phyloP scores from a whole-genome alignment of 2,329 filamentous ascomycete species.

The Clarireedia homoeocarpa region DNA sequence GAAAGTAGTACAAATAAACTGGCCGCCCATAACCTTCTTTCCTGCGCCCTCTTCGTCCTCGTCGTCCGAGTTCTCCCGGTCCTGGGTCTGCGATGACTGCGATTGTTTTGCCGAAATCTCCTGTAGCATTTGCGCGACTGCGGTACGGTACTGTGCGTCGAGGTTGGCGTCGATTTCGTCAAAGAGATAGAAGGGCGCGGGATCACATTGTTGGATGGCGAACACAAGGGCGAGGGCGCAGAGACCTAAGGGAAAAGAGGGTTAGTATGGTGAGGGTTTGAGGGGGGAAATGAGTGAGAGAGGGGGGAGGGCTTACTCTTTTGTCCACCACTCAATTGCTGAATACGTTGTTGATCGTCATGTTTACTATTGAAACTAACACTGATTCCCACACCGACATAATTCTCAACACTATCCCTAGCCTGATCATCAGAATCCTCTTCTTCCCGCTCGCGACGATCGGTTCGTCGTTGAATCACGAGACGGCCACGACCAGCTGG shows the following conservation, averaged over 20 bases:
- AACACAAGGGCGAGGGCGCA: conserved; percentile 97
- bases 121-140: conserved; percentile 82
- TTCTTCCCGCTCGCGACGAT: conserved; percentile 55
- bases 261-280: conserved; percentile 8
- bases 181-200: conserved; percentile 97
- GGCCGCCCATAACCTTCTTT: conserved; percentile 40
- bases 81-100: conserved; percentile 7
- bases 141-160: conserved; percentile 94
- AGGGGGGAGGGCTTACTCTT: conserved; percentile 60
- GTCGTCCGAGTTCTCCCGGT: conserved; percentile 32
- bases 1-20: conserved; percentile 99
- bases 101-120: conserved; percentile 56
- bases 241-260: conserved; percentile 49
- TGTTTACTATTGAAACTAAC: conserved; percentile 99
- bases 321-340: conserved; percentile 93
- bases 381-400: conserved; percentile 90
- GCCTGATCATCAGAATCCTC: conserved; percentile 64
- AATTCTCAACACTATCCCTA: conserved; percentile 77
- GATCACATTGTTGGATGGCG: conserved; percentile 96
- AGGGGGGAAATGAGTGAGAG: conserved; percentile 14
- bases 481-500: conserved; percentile 86
- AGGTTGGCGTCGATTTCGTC: conserved; percentile 98
- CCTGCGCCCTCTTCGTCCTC: conserved; percentile 28
- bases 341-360: conserved; percentile 95
- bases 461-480: conserved; percentile 85